Conservation (phyloP, 1,284 basidiomycete genomes). For the Porogramme epimiltina region DNA sequence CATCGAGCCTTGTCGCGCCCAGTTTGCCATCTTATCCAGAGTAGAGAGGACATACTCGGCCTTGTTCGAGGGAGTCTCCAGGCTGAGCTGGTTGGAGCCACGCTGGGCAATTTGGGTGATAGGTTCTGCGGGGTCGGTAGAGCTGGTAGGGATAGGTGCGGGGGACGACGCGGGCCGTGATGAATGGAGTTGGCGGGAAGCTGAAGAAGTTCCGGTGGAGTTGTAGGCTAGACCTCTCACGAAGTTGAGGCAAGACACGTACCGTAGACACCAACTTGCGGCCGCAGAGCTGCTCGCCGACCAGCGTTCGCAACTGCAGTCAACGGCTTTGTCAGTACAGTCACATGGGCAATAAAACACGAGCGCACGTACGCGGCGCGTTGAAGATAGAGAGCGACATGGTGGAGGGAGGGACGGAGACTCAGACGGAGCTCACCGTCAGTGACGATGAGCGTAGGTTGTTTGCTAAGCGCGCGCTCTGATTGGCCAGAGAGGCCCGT, state of each 20-base stretch:
- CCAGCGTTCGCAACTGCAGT: constrained; percentile 43
- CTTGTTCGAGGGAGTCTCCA: constrained; percentile 79
- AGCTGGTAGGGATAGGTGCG: constrained; percentile 40
- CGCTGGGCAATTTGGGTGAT: constrained; percentile 70
- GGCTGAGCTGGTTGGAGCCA: constrained; percentile 81
- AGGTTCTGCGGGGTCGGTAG: constrained; percentile 52
- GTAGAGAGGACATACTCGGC: constrained; percentile 96
- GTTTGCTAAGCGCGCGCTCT: constrained; percentile 24
- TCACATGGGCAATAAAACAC: background rate
- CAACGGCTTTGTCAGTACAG: constrained; percentile 7
- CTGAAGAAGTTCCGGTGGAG: constrained; percentile 30
- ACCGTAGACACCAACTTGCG: constrained; percentile 49
- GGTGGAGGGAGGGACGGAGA: constrained; percentile 24
- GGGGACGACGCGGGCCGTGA: constrained; percentile 44
- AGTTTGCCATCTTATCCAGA: constrained; percentile 96
- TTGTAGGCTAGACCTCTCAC: background rate
- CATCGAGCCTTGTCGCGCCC: constrained; percentile 97
- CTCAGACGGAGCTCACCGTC: constrained; percentile 21
- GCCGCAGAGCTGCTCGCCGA: constrained; percentile 48
- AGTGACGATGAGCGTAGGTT: constrained; percentile 27
- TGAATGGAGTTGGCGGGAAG: constrained; percentile 56
- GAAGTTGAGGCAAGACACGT: constrained; percentile 17
- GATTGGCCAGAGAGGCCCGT: constrained; percentile 21
- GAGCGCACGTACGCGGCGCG: constrained; percentile 42
- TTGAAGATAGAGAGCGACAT: constrained; percentile 56